Conservation (phyloP, 2,329 filamentous ascomycete species). For the Aspergillus sp. region DNA sequence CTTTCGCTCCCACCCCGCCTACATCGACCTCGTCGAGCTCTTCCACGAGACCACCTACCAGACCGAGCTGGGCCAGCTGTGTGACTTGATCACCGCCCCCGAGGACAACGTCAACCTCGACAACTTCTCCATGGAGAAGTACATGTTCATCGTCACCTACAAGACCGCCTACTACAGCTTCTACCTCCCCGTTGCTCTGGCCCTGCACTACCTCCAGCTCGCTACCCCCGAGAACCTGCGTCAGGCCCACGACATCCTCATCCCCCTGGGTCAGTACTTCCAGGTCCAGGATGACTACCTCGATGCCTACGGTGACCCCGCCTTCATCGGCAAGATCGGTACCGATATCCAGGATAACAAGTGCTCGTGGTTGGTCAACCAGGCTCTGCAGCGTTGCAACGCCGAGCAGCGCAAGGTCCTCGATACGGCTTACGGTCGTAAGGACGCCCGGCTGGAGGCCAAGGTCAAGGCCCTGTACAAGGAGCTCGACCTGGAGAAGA, state of each 20-base stretch:
- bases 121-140: constrained; percentile 92
- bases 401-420: constrained; percentile 85
- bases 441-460: constrained; percentile 79
- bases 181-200: constrained; percentile 93
- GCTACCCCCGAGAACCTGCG: constrained; percentile 88
- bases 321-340: constrained; percentile 95
- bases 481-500: constrained; percentile 78
- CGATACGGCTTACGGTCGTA: constrained; percentile 91
- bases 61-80: constrained; percentile 93
- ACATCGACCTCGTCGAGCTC: constrained; percentile 89
- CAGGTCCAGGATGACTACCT: constrained; percentile 99
- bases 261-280: constrained; percentile 98
- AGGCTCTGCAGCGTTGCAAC: constrained; percentile 77
- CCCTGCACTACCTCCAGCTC: constrained; percentile 79
- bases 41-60: constrained; percentile 95
- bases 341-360: constrained; percentile 99
- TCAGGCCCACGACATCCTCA: constrained; percentile 86
- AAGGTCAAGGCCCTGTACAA: constrained; percentile 86
- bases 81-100: constrained; percentile 91
- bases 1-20: constrained; percentile 83
- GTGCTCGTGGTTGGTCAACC: constrained; percentile 97
- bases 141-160: constrained; percentile 98
- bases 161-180: constrained; percentile 99
- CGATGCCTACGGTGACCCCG: constrained; percentile 92
- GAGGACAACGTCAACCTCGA: constrained; percentile 89